Evolutionary conservation across 192 early-diverging fungal species (phyloP), one percentile per base, ranked within the genome.

Genomic region (Paraglomus occultum): DNA sequence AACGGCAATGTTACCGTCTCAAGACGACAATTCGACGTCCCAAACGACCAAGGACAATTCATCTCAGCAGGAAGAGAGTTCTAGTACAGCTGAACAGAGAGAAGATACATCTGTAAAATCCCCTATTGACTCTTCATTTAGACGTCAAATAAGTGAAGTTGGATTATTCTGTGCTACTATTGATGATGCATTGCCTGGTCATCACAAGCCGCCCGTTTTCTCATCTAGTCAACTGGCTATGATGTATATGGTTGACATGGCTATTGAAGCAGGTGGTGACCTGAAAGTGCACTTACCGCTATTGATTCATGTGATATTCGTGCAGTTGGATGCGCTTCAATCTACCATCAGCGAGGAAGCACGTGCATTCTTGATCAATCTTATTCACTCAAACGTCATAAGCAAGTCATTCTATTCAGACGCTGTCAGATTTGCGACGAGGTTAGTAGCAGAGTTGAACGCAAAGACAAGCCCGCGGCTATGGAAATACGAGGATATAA

Each of bases 401-500:
- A 84, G 79, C 52, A 88, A 80, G 73, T 82, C 80, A 5, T 54
- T 87, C 12, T 89, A 87, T 61, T 62, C 84, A 14, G 83, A 80
- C n/a, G 68, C 74, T 15, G 73, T 83, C 31, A 71, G 71, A 20
- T 64, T 79, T n/a, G 82, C 72, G 42, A 80, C 72, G 0, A 76
- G 79, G 1, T 64, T 84, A 1, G 76, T 85, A 6, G 71, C 75
- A 15, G 79, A 79, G 57, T 73, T 87, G 48, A 82, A 77, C 48
- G 73, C 76, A 6, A 89, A 88, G 66, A 92, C 92, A 74, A 90
- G 91, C 11, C 87, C 89, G 71, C 81, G 87, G 11, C 61, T 92
- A 7, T 94, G 92, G 93, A 70, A 81, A 11, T 91, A 94, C 58
- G 91, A 94, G 67, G 91, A 95, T 61, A 84, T 91, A 61, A 81